These are phyloP conservation scores for Camellia japonica DNA, from an alignment of 148 eudicot genomes.

Conservation along the genomic window DNA sequence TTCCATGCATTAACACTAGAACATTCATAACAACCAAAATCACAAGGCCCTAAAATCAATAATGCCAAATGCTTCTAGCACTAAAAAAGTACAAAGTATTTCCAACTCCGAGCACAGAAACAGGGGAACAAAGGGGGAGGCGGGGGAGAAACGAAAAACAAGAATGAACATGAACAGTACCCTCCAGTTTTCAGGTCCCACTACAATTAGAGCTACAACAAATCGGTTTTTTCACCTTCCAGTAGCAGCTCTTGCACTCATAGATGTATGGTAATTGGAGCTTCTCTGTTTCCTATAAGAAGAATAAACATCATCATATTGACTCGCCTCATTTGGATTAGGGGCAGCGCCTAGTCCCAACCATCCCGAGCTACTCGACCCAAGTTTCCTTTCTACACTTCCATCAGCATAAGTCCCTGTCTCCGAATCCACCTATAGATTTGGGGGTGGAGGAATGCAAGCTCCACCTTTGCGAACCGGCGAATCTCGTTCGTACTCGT, in stretches of 20 bases:
- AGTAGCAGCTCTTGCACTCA: constrained; percentile 82
- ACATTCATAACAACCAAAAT: background rate
- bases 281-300: constrained; percentile 91
- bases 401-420: constrained; percentile 57
- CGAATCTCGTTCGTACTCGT: constrained; percentile 56
- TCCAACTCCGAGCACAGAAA: background rate
- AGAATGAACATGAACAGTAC: background rate
- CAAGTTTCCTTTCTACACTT: constrained; percentile 50
- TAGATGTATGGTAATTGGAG: constrained; percentile 71
- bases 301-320: constrained; percentile 89
- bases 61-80: background rate
- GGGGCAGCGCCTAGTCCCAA: constrained; percentile 86
- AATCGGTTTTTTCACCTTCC: constrained; percentile 26
- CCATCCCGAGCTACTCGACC: constrained; percentile 65
- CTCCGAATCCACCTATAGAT: constrained; percentile 60
- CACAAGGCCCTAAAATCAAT: background rate
- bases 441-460: constrained; percentile 89
- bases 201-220: background rate
- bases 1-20: background rate
- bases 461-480: constrained; percentile 93
- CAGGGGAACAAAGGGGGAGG: background rate
- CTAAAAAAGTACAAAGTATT: background rate
- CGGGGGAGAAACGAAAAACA: background rate
- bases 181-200: background rate
- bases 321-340: constrained; percentile 70